phyloP scores from a whole-genome alignment of 805 yeast species.

The Scheffersomyces stipitis region DNA sequence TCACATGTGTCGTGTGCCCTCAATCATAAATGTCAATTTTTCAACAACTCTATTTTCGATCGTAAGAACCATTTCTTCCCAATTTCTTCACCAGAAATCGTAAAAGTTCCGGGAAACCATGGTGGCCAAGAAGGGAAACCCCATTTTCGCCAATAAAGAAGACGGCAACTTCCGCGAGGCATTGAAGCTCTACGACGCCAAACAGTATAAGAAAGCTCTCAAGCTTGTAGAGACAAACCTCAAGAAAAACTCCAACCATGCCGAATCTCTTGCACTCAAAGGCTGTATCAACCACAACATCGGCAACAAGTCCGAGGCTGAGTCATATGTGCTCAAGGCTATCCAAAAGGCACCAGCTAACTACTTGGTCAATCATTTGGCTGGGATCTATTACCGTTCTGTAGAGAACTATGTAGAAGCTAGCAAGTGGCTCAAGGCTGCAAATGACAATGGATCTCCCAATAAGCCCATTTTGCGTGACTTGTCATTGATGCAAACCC shows the following conservation, averaged over 20 bases:
- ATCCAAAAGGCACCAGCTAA: conserved; percentile 56
- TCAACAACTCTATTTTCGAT: background rate
- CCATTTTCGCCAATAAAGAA: conserved; percentile 55
- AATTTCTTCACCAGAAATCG: background rate
- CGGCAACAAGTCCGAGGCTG: conserved; percentile 65
- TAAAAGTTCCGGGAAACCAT: conserved; percentile 4
- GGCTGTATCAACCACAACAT: conserved; percentile 65
- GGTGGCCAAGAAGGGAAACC: conserved; percentile 23
- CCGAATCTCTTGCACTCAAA: conserved; percentile 81
- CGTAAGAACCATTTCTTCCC: background rate
- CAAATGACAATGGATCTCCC: conserved; percentile 73
- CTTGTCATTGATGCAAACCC: conserved; percentile 75
- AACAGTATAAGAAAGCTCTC: conserved; percentile 84
- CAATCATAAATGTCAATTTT: no score
- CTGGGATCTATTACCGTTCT: conserved; percentile 79
- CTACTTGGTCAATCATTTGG: conserved; percentile 77
- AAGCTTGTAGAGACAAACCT: conserved; percentile 72
- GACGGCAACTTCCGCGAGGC: conserved; percentile 79
- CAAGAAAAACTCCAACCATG: conserved; percentile 72
- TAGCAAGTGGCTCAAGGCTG: conserved; percentile 70
- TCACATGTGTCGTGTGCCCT: no score
- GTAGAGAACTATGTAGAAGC: conserved; percentile 73
- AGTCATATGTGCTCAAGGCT: conserved; percentile 59
- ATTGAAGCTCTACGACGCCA: conserved; percentile 74
- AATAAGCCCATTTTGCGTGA: conserved; percentile 83